A percentile compares a stretch with the other conserved stretches of the same genome.
These are phyloP conservation scores for Macrophomina phaseolina DNA, from an alignment of 2,329 filamentous ascomycete species.

Conservation along the genomic window DNA sequence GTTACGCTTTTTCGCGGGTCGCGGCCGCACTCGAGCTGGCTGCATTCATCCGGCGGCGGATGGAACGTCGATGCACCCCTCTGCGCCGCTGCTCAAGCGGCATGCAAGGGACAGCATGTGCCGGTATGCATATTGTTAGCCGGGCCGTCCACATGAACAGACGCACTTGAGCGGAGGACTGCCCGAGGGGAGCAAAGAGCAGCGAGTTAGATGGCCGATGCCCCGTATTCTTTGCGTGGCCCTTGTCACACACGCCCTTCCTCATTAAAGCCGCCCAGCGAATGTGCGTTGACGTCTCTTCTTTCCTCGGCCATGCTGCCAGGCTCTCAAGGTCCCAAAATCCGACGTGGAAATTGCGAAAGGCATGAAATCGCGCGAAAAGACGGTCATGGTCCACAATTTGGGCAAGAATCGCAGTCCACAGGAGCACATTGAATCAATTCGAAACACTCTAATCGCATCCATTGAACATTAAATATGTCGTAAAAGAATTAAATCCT, in stretches of 20 bases:
- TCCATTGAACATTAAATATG: conserved; percentile 14
- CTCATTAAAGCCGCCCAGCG: neutral
- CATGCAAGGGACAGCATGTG: neutral
- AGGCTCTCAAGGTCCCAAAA: conserved; percentile 67
- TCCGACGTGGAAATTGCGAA: conserved; percentile 67
- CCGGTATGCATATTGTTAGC: neutral
- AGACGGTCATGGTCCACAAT: conserved; percentile 55
- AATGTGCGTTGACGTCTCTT: neutral
- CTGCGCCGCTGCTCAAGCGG: neutral
- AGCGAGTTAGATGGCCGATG: neutral
- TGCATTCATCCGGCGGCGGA: conserved; percentile 8
- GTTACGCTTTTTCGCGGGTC: neutral
- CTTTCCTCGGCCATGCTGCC: neutral
- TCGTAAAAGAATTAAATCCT: neutral
- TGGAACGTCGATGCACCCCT: conserved; percentile 4
- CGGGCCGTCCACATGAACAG: neutral
- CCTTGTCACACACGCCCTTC: neutral
- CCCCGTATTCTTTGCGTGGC: neutral
- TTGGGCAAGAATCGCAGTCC: conserved; percentile 28
- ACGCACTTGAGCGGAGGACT: conserved; percentile 1
- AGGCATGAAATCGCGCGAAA: conserved; percentile 69
- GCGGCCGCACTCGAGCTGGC: neutral
- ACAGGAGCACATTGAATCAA: conserved; percentile 36
- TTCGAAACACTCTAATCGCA: conserved; percentile 19
- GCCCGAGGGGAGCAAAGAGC: neutral